These are phyloP conservation scores for Populus davidiana DNA, from an alignment of 345 rosid species.

Conservation along the genomic window DNA sequence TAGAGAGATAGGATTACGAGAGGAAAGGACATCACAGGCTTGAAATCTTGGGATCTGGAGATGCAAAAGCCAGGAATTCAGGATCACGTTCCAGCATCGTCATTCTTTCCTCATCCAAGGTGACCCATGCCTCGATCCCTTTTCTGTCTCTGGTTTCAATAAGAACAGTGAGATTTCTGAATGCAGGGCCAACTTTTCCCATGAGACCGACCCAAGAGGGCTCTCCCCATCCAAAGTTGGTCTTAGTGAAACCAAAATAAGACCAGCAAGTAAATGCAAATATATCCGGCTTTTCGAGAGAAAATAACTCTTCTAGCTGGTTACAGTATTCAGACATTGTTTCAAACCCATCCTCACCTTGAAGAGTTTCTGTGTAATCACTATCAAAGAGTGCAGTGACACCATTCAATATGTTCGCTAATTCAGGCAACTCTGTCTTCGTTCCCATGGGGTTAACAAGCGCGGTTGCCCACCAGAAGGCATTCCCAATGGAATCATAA, in stretches of 20 bases:
- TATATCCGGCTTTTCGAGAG: slow-evolving; percentile 15
- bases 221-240: slow-evolving; percentile 23
- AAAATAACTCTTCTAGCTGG: slow-evolving; percentile 16
- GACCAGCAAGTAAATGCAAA: slow-evolving; percentile 22
- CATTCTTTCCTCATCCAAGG: slow-evolving; percentile 20
- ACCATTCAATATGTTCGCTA: background rate
- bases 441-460: background rate
- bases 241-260: background rate
- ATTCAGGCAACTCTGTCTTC: background rate
- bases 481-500: slow-evolving; percentile 1
- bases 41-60: slow-evolving; percentile 22
- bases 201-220: slow-evolving; percentile 16
- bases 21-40: background rate
- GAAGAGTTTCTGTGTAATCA: slow-evolving; percentile 12
- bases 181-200: slow-evolving; percentile 21
- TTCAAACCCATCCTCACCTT: slow-evolving; percentile 21
- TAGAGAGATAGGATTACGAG: too few relatives aligned
- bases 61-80: slow-evolving; percentile 23
- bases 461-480: slow-evolving; percentile 18
- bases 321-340: slow-evolving; percentile 9
- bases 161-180: slow-evolving; percentile 12
- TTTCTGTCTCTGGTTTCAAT: slow-evolving; percentile 9
- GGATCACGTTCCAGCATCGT: slow-evolving; percentile 4
- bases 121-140: slow-evolving; percentile 28
- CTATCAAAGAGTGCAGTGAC: background rate